phyloP scores from a whole-genome alignment of 2,329 filamentous ascomycete genomes.

The Fusarium beomiforme region DNA sequence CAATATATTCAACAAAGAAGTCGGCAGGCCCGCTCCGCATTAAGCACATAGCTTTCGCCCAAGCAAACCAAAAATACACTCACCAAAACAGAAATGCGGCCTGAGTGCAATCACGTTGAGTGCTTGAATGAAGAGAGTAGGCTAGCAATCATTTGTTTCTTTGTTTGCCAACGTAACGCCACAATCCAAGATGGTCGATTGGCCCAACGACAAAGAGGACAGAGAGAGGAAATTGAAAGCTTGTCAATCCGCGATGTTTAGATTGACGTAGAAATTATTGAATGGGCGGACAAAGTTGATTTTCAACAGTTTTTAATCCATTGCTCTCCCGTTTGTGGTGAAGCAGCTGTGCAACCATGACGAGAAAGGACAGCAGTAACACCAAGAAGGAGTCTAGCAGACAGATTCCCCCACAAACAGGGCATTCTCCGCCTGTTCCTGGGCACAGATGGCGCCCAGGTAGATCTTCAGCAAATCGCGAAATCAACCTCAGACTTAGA shows the following conservation, averaged over 20 bases:
- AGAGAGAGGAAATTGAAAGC: conserved; percentile 3
- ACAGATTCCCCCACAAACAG: not conserved
- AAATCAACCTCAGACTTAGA: conserved; percentile 27
- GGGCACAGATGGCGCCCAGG: conserved; percentile 30
- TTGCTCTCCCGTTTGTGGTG: not conserved
- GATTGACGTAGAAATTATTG: not conserved
- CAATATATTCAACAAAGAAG: conserved; percentile 39
- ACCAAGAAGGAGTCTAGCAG: not conserved
- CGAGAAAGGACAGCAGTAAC: not conserved
- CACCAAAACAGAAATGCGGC: not conserved
- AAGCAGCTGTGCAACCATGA: conserved; percentile 4
- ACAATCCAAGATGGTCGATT: conserved; percentile 5
- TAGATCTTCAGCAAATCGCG: conserved; percentile 28
- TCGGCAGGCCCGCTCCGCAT: conserved; percentile 5
- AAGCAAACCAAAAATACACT: not conserved
- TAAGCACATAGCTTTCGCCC: not conserved
- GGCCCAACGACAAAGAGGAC: not conserved
- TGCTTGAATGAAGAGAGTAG: not conserved
- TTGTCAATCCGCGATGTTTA: not conserved
- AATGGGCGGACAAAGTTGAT: not conserved
- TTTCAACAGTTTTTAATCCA: not conserved
- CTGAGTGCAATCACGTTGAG: not conserved
- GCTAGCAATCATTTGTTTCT: conserved; percentile 15
- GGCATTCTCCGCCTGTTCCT: not conserved
- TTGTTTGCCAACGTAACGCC: conserved; percentile 35